phyloP scores from a whole-genome alignment of 495 filamentous ascomycete genomes.

The Aspergillus biplanus region DNA sequence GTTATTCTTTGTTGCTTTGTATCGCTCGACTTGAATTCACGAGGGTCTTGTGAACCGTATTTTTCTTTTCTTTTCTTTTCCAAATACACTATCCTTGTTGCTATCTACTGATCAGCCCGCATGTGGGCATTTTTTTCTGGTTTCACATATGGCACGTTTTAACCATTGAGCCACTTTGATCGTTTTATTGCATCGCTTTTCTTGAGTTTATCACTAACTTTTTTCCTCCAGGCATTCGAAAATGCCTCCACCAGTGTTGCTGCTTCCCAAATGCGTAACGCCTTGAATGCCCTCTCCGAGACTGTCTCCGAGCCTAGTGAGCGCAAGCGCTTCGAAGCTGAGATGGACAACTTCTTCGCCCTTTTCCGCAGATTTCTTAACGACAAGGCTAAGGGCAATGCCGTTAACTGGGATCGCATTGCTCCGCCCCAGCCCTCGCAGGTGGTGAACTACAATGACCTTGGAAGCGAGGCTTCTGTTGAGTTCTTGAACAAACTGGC shows the following conservation, averaged over 20 bases:
- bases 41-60: too few relatives aligned
- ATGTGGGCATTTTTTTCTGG: too few relatives aligned
- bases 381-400: conserved; percentile 97
- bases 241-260: conserved; percentile 98
- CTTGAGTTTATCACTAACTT: conserved; percentile 8
- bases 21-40: background rate
- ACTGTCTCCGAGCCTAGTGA: conserved; percentile 77
- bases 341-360: conserved; percentile 99
- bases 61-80: too few relatives aligned
- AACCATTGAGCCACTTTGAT: too few relatives aligned
- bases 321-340: conserved; percentile 95
- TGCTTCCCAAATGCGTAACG: conserved; percentile 98
- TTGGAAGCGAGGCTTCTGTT: conserved; percentile 83
- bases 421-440: conserved; percentile 86
- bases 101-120: too few relatives aligned
- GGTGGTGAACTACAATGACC: conserved; percentile 89
- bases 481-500: conserved; percentile 96
- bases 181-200: too few relatives aligned
- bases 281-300: conserved; percentile 88
- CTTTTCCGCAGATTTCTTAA: conserved; percentile 98
- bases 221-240: conserved; percentile 79
- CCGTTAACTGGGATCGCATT: conserved; percentile 94
- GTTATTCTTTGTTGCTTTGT: conserved; percentile 1
- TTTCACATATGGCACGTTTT: too few relatives aligned
- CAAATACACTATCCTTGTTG: too few relatives aligned